phyloP scores from a whole-genome alignment of 805 yeast genomes.

The Vanderwaltozyma verrucispora region DNA sequence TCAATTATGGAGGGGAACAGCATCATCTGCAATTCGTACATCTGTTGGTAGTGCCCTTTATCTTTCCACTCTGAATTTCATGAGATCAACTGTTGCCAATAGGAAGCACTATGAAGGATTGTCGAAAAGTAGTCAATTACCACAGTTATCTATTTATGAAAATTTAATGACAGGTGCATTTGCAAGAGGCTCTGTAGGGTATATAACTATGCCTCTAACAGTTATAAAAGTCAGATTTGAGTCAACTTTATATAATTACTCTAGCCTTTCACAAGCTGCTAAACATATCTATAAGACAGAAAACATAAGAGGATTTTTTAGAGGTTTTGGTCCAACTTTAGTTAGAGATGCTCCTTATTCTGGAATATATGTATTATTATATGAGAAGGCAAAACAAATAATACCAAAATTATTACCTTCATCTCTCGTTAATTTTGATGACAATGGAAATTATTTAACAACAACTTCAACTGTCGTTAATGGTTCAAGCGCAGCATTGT shows the following conservation, averaged over 20 bases:
- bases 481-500: conserved; percentile 60
- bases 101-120: neutral
- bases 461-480: conserved; percentile 50
- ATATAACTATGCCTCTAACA: conserved; percentile 89
- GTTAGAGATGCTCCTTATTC: conserved; percentile 95
- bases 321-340: conserved; percentile 80
- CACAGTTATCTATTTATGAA: conserved; percentile 57
- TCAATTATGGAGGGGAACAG: conserved; percentile 84
- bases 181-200: conserved; percentile 74
- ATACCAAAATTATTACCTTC: conserved; percentile 35
- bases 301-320: conserved; percentile 63
- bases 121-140: conserved; percentile 39
- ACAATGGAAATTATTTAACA: conserved; percentile 22
- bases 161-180: conserved; percentile 70
- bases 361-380: conserved; percentile 78
- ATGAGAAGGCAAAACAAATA: conserved; percentile 59
- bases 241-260: conserved; percentile 64
- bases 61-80: conserved; percentile 55
- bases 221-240: conserved; percentile 83
- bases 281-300: conserved; percentile 42
- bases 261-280: conserved; percentile 51
- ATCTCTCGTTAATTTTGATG: conserved; percentile 8
- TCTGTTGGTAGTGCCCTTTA: conserved; percentile 87
- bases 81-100: conserved; percentile 40
- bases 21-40: conserved; percentile 84